Conservation (phyloP, 1,284 basidiomycete species). For the Earliella scabrosa region DNA sequence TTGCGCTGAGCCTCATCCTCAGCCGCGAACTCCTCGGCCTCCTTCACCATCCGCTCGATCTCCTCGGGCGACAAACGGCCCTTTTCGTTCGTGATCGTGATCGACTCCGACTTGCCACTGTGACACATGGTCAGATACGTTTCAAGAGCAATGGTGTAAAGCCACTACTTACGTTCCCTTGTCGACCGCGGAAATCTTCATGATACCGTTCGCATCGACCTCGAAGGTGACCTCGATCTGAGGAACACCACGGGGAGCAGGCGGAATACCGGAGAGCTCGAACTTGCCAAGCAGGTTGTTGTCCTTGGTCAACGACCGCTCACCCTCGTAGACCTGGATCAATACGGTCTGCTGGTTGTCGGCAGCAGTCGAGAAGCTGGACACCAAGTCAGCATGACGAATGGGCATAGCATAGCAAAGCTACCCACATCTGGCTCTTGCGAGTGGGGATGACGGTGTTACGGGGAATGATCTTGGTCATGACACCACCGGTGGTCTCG, state of each 20-base stretch:
- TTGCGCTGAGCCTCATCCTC: constrained; percentile 89
- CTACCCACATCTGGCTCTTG: constrained; percentile 84
- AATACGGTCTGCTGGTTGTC: constrained; percentile 94
- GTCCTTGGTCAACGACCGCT: constrained; percentile 95
- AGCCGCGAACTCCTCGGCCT: constrained; percentile 89
- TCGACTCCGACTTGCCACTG: constrained; percentile 86
- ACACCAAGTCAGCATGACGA: constrained; percentile 4
- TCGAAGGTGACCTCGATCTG: constrained; percentile 96
- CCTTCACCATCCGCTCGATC: constrained; percentile 90
- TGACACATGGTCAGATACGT: constrained; percentile 13
- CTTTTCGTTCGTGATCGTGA: constrained; percentile 88
- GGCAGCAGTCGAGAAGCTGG: constrained; percentile 93
- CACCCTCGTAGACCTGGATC: constrained; percentile 94
- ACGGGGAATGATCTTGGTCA: constrained; percentile 95
- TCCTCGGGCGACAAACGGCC: constrained; percentile 86
- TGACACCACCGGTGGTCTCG: constrained; percentile 98
- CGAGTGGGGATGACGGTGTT: constrained; percentile 99
- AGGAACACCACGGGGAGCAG: constrained; percentile 93
- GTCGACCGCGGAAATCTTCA: constrained; percentile 87
- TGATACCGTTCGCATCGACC: constrained; percentile 92
- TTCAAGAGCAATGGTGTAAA: neutral
- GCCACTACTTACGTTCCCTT: constrained; percentile 80
- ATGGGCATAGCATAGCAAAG: neutral
- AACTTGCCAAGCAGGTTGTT: constrained; percentile 98
- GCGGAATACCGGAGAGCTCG: constrained; percentile 91